A percentile compares a stretch with the other conserved stretches of the same genome.
phyloP scores from a whole-genome alignment of 2,329 filamentous ascomycete genomes.

The Dothideomycetes sp. region DNA sequence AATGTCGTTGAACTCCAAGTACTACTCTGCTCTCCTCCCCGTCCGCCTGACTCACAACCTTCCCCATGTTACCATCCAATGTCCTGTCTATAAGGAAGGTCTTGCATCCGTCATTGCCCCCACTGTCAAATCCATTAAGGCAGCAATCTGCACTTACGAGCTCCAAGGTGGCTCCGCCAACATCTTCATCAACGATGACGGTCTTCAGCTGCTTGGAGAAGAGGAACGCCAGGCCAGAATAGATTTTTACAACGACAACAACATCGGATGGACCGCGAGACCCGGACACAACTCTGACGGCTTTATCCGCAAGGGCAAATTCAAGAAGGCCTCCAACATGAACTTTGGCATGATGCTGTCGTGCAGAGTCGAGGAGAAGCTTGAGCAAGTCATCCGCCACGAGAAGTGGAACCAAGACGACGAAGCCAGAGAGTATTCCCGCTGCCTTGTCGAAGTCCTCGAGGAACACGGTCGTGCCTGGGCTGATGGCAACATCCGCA shows the following conservation, averaged over 20 bases:
- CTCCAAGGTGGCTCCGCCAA: constrained; percentile 68
- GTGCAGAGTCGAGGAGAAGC: constrained; percentile 50
- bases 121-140: constrained; percentile 67
- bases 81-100: constrained; percentile 81
- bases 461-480: constrained; percentile 44
- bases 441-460: constrained; percentile 38
- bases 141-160: constrained; percentile 67
- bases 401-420: constrained; percentile 25
- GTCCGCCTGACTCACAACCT: constrained; percentile 49
- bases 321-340: constrained; percentile 65
- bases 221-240: constrained; percentile 33
- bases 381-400: constrained; percentile 29
- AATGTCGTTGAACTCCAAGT: constrained; percentile 66
- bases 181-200: constrained; percentile 65
- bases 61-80: constrained; percentile 66
- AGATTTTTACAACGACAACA: constrained; percentile 39
- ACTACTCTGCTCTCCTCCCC: constrained; percentile 64
- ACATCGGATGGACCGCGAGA: constrained; percentile 39
- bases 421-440: constrained; percentile 37
- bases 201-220: constrained; percentile 53
- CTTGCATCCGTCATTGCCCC: constrained; percentile 63
- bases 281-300: constrained; percentile 39
- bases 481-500: constrained; percentile 50
- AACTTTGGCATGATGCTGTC: constrained; percentile 57
- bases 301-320: constrained; percentile 50